A percentile compares a stretch with the other conserved stretches of the same genome.
Evolutionary conservation across 108 stramenopile species (phyloP).

Genomic region (Licmophora abbreviata): DNA sequence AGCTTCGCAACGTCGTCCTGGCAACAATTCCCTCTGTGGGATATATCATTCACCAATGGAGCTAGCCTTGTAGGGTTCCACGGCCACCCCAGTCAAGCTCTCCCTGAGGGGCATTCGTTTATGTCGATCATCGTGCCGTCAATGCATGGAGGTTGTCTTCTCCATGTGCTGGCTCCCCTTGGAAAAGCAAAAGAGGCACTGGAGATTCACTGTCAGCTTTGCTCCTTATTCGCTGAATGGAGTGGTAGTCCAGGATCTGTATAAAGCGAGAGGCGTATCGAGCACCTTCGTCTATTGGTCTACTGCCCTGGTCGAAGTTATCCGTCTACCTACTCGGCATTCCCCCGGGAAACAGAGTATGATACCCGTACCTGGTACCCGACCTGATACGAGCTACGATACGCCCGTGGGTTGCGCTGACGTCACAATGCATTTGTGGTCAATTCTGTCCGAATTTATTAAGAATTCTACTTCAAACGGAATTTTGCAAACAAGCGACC

Average conservation of each 20-base stretch:
- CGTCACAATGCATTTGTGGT: no score
- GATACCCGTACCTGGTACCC: no score
- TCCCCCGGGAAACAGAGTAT: no score
- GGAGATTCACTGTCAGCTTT: neutral
- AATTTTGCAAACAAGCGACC: no score
- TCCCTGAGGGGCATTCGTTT: conserved; percentile 22
- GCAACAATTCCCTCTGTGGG: conserved; percentile 22
- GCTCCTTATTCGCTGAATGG: conserved; percentile 1
- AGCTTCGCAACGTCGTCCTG: conserved; percentile 21
- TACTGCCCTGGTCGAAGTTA: no score
- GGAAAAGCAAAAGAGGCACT: neutral
- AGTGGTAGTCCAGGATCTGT: neutral
- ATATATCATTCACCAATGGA: conserved; percentile 12
- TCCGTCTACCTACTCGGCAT: no score
- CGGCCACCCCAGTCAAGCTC: conserved; percentile 17
- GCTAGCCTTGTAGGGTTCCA: conserved; percentile 13
- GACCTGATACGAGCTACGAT: no score
- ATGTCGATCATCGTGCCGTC: conserved; percentile 18
- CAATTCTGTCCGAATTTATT: no score
- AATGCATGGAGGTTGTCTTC: conserved; percentile 12
- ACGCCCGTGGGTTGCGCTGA: no score
- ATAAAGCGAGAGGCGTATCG: no score
- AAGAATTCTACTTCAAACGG: no score
- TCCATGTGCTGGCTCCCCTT: conserved; percentile 18
- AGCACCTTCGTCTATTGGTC: no score